phyloP scores from a whole-genome alignment of 805 yeast genomes.

The Metahyphopichia silvanorum region DNA sequence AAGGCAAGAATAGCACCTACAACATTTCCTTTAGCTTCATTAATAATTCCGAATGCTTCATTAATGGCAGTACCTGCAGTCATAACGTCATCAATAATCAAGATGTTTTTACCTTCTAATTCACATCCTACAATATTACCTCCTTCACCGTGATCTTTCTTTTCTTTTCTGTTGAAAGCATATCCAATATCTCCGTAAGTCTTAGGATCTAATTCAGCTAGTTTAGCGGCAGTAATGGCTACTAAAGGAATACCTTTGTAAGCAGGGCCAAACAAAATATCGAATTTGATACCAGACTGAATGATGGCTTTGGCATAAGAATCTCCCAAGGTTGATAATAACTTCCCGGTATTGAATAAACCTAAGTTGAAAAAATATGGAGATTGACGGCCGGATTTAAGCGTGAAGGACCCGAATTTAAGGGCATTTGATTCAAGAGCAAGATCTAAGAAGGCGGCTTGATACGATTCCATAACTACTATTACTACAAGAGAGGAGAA shows the following conservation, averaged over 20 bases:
- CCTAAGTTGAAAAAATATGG: conserved; percentile 97
- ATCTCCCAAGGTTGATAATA: conserved; percentile 75
- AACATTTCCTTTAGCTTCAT: conserved; percentile 63
- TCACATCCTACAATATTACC: conserved; percentile 88
- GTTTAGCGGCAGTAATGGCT: conserved; percentile 86
- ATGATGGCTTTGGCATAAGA: conserved; percentile 89
- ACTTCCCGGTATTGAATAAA: conserved; percentile 76
- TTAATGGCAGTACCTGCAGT: conserved; percentile 98
- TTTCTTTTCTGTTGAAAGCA: conserved; percentile 95
- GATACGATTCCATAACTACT: conserved; percentile 41
- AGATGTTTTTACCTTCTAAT: conserved; percentile 65
- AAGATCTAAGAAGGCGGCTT: conserved; percentile 68
- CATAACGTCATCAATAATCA: conserved; percentile 95
- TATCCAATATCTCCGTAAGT: conserved; percentile 73
- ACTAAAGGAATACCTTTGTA: conserved; percentile 96
- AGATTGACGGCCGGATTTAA: conserved; percentile 90
- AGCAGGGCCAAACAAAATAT: conserved; percentile 94
- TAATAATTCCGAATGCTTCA: conserved; percentile 84
- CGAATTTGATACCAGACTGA: conserved; percentile 78
- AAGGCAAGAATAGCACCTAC: conserved; percentile 87
- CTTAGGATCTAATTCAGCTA: conserved; percentile 85
- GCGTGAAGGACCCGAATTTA: conserved; percentile 82
- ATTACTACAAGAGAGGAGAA: not conserved
- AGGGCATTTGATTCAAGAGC: conserved; percentile 83
- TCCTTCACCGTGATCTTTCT: conserved; percentile 98